phyloP scores from a whole-genome alignment of 2,329 filamentous ascomycete genomes.

The Aspergillus latus region DNA sequence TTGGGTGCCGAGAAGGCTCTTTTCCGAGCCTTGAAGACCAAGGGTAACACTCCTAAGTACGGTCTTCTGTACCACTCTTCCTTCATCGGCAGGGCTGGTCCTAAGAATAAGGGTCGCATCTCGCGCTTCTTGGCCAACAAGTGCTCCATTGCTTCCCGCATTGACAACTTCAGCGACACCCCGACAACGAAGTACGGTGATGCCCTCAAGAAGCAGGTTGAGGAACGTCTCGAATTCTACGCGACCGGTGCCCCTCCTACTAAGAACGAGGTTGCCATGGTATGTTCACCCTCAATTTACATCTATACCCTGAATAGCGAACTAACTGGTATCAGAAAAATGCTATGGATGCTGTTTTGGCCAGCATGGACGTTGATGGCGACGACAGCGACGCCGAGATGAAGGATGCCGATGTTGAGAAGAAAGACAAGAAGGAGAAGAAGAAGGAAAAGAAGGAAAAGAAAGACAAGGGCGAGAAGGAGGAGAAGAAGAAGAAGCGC shows the following conservation, averaged over 20 bases:
- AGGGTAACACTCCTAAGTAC: slow-evolving; percentile 98
- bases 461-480: slow-evolving; percentile 63
- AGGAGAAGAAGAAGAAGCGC: slow-evolving; percentile 56
- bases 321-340: slow-evolving; percentile 60
- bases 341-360: slow-evolving; percentile 77
- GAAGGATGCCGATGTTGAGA: slow-evolving; percentile 54
- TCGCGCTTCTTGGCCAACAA: slow-evolving; percentile 98
- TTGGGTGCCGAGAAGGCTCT: slow-evolving; percentile 97
- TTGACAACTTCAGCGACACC: slow-evolving; percentile 94
- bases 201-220: slow-evolving; percentile 85
- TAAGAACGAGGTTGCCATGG: slow-evolving; percentile 95
- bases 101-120: slow-evolving; percentile 96
- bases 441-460: slow-evolving; percentile 59
- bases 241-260: slow-evolving; percentile 83
- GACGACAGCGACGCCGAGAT: slow-evolving; percentile 64
- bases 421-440: slow-evolving; percentile 53
- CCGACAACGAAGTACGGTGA: slow-evolving; percentile 93
- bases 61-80: slow-evolving; percentile 96
- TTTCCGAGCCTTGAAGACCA: slow-evolving; percentile 97
- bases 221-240: slow-evolving; percentile 95
- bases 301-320: not conserved
- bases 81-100: slow-evolving; percentile 86
- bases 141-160: slow-evolving; percentile 92
- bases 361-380: slow-evolving; percentile 63
- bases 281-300: slow-evolving; percentile 47